Evolutionary conservation across 305 asterid species (phyloP).

Genomic region (Solanum aculeatissimum): DNA sequence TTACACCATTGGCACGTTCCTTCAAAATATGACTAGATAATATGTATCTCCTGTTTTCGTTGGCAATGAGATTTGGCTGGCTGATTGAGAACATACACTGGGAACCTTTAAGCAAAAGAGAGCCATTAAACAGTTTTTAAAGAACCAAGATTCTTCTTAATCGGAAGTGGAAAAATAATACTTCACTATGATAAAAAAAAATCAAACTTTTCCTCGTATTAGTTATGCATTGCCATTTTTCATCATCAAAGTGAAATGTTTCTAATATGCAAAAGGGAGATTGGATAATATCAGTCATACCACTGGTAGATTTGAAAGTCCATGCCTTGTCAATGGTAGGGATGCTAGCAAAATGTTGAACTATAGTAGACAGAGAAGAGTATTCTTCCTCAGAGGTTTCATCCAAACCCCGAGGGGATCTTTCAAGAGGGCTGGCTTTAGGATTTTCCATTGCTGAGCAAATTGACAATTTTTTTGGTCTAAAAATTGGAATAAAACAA

Average conservation of each 20-base stretch:
- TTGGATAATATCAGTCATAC: slow-evolving; percentile 16
- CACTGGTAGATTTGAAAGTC: slow-evolving; percentile 53
- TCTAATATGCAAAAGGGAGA: not conserved
- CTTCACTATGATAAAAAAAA: not conserved
- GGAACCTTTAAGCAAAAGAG: slow-evolving; percentile 23
- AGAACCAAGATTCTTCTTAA: not conserved
- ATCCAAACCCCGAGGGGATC: slow-evolving; percentile 24
- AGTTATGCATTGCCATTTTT: not conserved
- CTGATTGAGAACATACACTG: slow-evolving; percentile 60
- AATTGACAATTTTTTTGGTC: slow-evolving; percentile 9
- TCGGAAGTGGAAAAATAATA: not conserved
- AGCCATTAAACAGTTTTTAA: not conserved
- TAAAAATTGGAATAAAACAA: not conserved
- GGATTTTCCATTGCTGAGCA: slow-evolving; percentile 36
- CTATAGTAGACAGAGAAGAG: slow-evolving; percentile 44
- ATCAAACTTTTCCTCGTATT: not conserved
- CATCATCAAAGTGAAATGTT: not conserved
- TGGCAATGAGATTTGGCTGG: slow-evolving; percentile 73
- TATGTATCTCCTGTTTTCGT: slow-evolving; percentile 59
- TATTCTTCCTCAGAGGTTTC: slow-evolving; percentile 41
- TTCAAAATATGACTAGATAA: slow-evolving; percentile 50
- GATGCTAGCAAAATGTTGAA: slow-evolving; percentile 52
- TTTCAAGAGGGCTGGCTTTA: slow-evolving; percentile 21
- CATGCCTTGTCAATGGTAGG: slow-evolving; percentile 82
- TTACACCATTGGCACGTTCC: slow-evolving; percentile 25